Evolutionary conservation across 2,329 filamentous ascomycete genomes (phyloP), one percentile per base, ranked within the genome.

Genomic region (Monosporascus ibericus): DNA sequence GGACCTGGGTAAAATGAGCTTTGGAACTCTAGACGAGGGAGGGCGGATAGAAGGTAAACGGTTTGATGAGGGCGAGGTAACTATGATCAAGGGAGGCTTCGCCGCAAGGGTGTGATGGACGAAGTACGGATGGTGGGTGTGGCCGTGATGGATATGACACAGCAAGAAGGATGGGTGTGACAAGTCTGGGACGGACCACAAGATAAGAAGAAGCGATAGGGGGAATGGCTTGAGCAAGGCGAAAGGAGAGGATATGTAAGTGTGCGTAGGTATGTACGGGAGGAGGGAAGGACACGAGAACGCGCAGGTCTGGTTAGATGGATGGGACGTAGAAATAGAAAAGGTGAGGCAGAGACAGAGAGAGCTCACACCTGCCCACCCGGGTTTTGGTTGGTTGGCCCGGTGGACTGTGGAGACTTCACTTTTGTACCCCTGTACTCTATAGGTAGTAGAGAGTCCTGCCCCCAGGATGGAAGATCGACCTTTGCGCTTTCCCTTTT

Each of bases 171-270:
- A 20, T 42, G 18, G 18, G 20, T 15, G 39, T 42, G 39, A 42
- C 39, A 24, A 24, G 39, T 20, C n/a, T 42, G 20, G 15, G 39
- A 42, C 39, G 54, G 54, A 30, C 38, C 11, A 17, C 18, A 48
- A 47, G 39, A 56, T 34, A 51, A 50, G 52, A 36, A 52, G 52
- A 59, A 39, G 58, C 51, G 55, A 55, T 58, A 61, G 52, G 57
- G 59, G 59, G 68, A 60, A 59, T 60, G 59, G 60, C 55, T 56
- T 54, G 55, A 60, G 57, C 57, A 56, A 56, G 59, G 59, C 53
- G 60, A 60, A 55, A 60, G 52, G 25, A 47, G 49, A 40, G 27
- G 50, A 50, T 25, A 40, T 50, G 48, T 36, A 48, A 47, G 48
- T 22, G 38, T 47, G 48, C 48, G 40, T 30, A 30, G 17, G 42